Evolutionary conservation across 805 yeast genomes (phyloP), one percentile per base, ranked within the genome.

Genomic region (Pichia heedii): DNA sequence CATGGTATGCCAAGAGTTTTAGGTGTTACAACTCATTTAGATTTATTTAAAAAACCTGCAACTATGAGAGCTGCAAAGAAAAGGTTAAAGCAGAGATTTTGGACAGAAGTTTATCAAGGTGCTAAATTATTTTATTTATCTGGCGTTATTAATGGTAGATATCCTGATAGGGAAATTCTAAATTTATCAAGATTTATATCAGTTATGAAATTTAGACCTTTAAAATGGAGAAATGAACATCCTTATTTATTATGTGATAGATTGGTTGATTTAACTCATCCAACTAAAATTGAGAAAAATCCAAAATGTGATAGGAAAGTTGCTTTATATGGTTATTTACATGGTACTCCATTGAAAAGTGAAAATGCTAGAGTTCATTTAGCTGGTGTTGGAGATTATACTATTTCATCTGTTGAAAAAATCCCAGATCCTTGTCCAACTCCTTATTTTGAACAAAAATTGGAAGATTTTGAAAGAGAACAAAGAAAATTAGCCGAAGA

Each of bases 381-480:
- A 45, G 94, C 97, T 2, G 99, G 99, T 54, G 83, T 88, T 3
- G 99, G 98, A 46, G 99, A 93, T 58, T 76, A 79, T 52, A 69
- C 80, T 1, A 81, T 87, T 11, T 70, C 80, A 15, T 73, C 77
- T 12, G 80, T 87, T 18, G 97, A 93, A 62, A 84, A 86, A 54
- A 70, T 93, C 42, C 97, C 97, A 3, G 99, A 93, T 68, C 99
- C 99, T 18, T 94, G 98, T 61, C 98, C 99, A 26, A 90, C 98
- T 0, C 99, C 99, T 3, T 84, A 76, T 56, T 87, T 72, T 53
- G 94, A 88, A 60, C 95, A 88, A 60, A 82, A 76, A 54, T 67
- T 87, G 33, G 95, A 85, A 50, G 96, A 87, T 33, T 58, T 73
- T 33, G 93, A 84, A 65, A 69, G 90, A 56, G 94, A 85, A 56